A percentile compares a stretch with the other conserved stretches of the same genome.
Evolutionary conservation across 75 land plant species (phyloP).

Genomic region (Chamaecyparis obtusa): DNA sequence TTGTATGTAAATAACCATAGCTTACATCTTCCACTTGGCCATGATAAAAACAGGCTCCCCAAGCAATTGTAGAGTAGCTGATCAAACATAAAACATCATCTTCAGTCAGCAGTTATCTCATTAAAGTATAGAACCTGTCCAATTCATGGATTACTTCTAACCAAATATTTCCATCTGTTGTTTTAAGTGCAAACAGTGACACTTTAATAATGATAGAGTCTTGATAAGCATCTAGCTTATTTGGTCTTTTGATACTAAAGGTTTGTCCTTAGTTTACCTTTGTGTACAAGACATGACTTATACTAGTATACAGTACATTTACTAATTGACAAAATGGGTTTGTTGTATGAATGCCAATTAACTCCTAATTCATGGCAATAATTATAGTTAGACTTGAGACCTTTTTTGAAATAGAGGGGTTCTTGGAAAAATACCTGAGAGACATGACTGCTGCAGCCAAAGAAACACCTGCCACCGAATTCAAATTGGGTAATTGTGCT

Average conservation of each 20-base stretch:
- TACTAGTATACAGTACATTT: not conserved
- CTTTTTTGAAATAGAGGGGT: not conserved
- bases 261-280: not conserved
- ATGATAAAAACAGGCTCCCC: constrained; percentile 45
- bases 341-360: not conserved
- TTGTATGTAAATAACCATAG: constrained; percentile 40
- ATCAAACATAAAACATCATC: constrained; percentile 1
- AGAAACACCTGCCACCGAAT: constrained; percentile 78
- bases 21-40: constrained; percentile 42
- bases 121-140: not conserved
- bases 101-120: not conserved
- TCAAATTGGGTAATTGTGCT: constrained; percentile 80
- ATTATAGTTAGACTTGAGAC: not conserved
- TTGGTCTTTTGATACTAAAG: not conserved
- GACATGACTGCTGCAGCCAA: constrained; percentile 90
- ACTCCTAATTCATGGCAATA: not conserved
- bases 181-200: not conserved
- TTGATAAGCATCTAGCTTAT: not conserved
- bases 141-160: not conserved
- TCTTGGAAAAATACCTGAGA: constrained; percentile 35
- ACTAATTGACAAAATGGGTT: not conserved
- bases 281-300: not conserved
- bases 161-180: not conserved
- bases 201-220: not conserved
- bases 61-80: constrained; percentile 86